Percentiles rank a stretch among this genome's conserved stretches.
phyloP scores from a whole-genome alignment of 1,284 basidiomycete genomes.

The Kwoniella shivajii region DNA sequence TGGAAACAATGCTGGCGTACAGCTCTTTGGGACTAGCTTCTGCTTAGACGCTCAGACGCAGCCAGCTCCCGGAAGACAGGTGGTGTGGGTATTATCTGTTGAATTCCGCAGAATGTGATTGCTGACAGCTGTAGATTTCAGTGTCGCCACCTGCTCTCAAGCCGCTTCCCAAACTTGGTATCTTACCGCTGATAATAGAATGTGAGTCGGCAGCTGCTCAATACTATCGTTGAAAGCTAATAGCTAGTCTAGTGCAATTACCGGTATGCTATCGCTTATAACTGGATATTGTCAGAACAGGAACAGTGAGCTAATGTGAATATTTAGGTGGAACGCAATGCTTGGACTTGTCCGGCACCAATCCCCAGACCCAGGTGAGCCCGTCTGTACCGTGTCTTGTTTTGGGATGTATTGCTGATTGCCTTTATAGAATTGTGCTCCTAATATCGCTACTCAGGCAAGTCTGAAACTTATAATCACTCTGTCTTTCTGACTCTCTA shows the following conservation, averaged over 20 bases:
- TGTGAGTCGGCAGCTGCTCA: conserved; percentile 11
- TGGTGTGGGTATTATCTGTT: not conserved
- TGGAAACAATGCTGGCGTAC: conserved; percentile 30
- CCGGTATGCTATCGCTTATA: conserved; percentile 1
- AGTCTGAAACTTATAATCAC: no score
- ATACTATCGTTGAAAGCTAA: not conserved
- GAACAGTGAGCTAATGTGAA: no score
- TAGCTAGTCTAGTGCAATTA: conserved; percentile 6
- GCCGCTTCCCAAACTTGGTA: conserved; percentile 27
- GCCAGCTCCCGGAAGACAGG: conserved; percentile 12
- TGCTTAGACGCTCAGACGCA: conserved; percentile 26
- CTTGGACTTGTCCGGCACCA: conserved; percentile 9
- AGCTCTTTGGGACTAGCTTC: conserved; percentile 23
- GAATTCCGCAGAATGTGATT: not conserved
- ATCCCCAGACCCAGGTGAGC: conserved; percentile 19
- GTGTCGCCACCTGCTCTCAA: conserved; percentile 8
- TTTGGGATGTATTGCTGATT: not conserved
- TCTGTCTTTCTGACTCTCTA: no score
- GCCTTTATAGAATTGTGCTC: conserved; percentile 17
- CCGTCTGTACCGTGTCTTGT: not conserved
- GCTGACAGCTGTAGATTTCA: not conserved
- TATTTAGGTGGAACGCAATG: conserved; percentile 21
- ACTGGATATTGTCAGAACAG: conserved; percentile 6
- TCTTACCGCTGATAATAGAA: conserved; percentile 22
- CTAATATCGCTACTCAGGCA: conserved; percentile 13